Conservation (phyloP, 768 basidiomycete genomes). For the Xerocomus spinulosus region DNA sequence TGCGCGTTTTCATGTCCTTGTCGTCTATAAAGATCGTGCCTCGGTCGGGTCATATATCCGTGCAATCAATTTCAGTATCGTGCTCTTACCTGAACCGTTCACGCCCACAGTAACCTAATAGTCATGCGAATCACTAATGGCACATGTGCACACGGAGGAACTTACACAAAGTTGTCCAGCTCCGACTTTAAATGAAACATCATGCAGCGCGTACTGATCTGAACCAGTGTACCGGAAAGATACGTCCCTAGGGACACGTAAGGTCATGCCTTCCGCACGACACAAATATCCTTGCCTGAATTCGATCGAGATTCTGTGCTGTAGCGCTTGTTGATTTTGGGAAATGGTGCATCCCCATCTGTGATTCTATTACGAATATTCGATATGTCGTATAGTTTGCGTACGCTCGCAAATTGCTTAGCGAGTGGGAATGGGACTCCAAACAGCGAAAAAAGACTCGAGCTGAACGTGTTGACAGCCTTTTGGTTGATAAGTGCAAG, state of each 20-base stretch:
- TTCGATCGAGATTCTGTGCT: slow-evolving; percentile 51
- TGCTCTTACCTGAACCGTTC: slow-evolving; percentile 81
- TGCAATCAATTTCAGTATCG: slow-evolving; percentile 67
- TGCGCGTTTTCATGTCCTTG: slow-evolving; percentile 55
- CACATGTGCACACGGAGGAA: not conserved
- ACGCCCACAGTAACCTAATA: slow-evolving; percentile 72
- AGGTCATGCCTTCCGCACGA: not conserved
- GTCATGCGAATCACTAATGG: not conserved
- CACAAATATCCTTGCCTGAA: slow-evolving; percentile 40
- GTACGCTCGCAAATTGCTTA: slow-evolving; percentile 49
- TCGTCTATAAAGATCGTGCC: slow-evolving; percentile 62
- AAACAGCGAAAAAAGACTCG: slow-evolving; percentile 46
- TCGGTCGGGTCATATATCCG: slow-evolving; percentile 68
- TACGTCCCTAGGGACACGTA: slow-evolving; percentile 46
- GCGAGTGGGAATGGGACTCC: slow-evolving; percentile 53
- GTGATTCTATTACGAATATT: slow-evolving; percentile 57
- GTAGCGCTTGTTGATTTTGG: slow-evolving; percentile 41
- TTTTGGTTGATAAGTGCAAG: slow-evolving; percentile 54
- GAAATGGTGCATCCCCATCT: slow-evolving; percentile 49
- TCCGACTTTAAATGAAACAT: slow-evolving; percentile 66
- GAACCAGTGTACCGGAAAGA: slow-evolving; percentile 64
- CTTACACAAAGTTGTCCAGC: slow-evolving; percentile 72
- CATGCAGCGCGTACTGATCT: slow-evolving; percentile 47
- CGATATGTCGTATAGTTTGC: slow-evolving; percentile 57
- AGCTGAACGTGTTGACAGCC: slow-evolving; percentile 48